Percentiles rank a stretch among this genome's conserved stretches.
Conservation (phyloP, 768 basidiomycete genomes). For the Hypholoma fasciculare region DNA sequence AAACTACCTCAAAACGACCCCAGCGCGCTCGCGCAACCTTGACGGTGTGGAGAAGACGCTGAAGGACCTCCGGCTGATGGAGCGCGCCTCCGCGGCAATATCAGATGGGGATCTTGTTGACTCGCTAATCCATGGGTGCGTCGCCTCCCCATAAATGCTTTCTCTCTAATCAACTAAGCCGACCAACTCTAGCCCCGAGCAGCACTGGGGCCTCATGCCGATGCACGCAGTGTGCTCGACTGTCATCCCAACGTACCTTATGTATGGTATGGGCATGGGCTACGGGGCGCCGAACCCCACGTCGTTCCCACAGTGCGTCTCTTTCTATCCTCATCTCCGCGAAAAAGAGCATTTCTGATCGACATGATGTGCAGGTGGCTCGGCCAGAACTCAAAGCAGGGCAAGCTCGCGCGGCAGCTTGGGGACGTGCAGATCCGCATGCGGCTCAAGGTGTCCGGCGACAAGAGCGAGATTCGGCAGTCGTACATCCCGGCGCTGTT, state of each 20-base stretch:
- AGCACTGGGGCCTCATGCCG: conserved; percentile 96
- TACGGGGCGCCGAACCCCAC: conserved; percentile 69
- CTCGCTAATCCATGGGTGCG: conserved; percentile 88
- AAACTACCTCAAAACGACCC: conserved; percentile 89
- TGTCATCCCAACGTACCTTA: conserved; percentile 80
- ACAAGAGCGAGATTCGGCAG: conserved; percentile 87
- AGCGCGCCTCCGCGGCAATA: conserved; percentile 86
- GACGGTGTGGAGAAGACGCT: conserved; percentile 65
- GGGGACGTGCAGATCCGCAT: conserved; percentile 93
- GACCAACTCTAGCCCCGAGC: conserved; percentile 66
- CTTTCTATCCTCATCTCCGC: not conserved
- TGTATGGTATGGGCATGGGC: conserved; percentile 73
- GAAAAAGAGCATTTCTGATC: not conserved
- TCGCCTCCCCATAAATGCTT: conserved; percentile 2
- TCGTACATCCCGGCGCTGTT: conserved; percentile 90
- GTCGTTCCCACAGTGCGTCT: conserved; percentile 80
- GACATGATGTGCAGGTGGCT: conserved; percentile 69
- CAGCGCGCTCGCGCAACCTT: conserved; percentile 55
- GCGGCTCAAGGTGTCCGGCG: conserved; percentile 91
- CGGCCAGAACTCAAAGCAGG: conserved; percentile 94
- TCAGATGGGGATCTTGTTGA: conserved; percentile 96
- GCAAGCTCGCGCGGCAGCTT: conserved; percentile 76
- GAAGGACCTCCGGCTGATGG: conserved; percentile 80
- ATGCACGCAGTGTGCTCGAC: conserved; percentile 90
- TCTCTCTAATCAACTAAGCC: not conserved